phyloP scores from a whole-genome alignment of 495 filamentous ascomycete species.

The Poronia punctata region DNA sequence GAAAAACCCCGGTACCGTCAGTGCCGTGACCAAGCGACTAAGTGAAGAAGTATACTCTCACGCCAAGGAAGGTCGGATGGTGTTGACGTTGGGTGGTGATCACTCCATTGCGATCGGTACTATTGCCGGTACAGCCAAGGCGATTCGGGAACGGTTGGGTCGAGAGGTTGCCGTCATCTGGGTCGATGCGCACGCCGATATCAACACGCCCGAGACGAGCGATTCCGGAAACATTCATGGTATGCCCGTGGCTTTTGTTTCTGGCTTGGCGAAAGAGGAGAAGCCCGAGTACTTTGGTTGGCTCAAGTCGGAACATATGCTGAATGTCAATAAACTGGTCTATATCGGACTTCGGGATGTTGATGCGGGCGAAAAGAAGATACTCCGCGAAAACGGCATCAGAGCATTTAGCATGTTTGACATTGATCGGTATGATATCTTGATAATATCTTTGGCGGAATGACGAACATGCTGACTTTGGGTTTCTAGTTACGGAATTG shows the following conservation, averaged over 20 bases:
- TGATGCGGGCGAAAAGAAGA: conserved; percentile 83
- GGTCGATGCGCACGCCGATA: conserved; percentile 97
- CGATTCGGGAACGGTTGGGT: conserved; percentile 71
- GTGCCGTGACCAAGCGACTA: conserved; percentile 74
- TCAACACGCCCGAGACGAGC: conserved; percentile 90
- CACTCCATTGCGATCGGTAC: conserved; percentile 96
- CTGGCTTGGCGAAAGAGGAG: conserved; percentile 70
- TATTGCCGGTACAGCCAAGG: conserved; percentile 75
- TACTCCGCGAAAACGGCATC: conserved; percentile 80
- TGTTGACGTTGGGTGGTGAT: conserved; percentile 91
- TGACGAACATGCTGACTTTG: conserved; percentile 11
- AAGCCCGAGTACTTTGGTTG: conserved; percentile 77
- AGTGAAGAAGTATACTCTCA: conserved; percentile 82
- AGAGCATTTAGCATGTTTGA: conserved; percentile 98
- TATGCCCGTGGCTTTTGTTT: conserved; percentile 93
- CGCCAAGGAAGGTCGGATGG: conserved; percentile 75
- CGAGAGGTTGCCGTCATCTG: conserved; percentile 90
- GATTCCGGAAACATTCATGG: conserved; percentile 93
- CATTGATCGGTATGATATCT: conserved; percentile 66
- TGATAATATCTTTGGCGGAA: too few species aligned
- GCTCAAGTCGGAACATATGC: conserved; percentile 53
- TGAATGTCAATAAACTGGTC: conserved; percentile 78
- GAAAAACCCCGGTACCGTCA: conserved; percentile 87
- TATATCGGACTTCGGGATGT: conserved; percentile 96
- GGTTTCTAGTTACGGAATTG: conserved; percentile 69